phyloP scores from a whole-genome alignment of 1,139 yeast species.

The Pichia sp. region DNA sequence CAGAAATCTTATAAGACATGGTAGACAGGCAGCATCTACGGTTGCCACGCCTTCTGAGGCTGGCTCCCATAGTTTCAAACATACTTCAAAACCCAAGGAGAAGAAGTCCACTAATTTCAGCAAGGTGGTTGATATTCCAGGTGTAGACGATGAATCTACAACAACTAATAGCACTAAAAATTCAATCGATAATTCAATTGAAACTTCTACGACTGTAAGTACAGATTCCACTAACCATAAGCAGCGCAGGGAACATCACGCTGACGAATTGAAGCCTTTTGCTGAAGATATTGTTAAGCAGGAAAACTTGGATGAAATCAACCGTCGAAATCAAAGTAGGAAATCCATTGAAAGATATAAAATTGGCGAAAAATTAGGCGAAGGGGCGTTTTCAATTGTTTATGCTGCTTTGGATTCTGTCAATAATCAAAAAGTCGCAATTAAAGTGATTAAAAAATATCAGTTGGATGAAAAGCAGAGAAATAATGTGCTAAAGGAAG shows the following conservation, averaged over 20 bases:
- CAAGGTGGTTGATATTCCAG: no score
- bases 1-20: conserved; percentile 77
- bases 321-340: conserved; percentile 33
- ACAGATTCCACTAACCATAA: no score
- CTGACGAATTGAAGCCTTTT: conserved; percentile 38
- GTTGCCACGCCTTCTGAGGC: no score
- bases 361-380: conserved; percentile 49
- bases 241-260: conserved; percentile 16
- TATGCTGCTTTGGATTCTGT: conserved; percentile 55
- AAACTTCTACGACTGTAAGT: no score
- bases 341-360: conserved; percentile 41
- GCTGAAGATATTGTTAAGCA: conserved; percentile 59
- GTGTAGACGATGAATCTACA: no score
- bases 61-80: no score
- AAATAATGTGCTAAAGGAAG: conserved; percentile 69
- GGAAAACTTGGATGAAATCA: conserved; percentile 35
- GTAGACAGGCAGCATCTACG: conserved; percentile 50
- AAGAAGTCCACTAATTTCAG: no score
- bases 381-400: conserved; percentile 89
- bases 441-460: conserved; percentile 73
- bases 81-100: no score
- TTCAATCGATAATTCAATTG: no score
- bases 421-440: conserved; percentile 55
- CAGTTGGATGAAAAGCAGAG: conserved; percentile 50
- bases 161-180: no score